Conservation (phyloP, 345 rosid genomes). For the Theobroma cacao region DNA sequence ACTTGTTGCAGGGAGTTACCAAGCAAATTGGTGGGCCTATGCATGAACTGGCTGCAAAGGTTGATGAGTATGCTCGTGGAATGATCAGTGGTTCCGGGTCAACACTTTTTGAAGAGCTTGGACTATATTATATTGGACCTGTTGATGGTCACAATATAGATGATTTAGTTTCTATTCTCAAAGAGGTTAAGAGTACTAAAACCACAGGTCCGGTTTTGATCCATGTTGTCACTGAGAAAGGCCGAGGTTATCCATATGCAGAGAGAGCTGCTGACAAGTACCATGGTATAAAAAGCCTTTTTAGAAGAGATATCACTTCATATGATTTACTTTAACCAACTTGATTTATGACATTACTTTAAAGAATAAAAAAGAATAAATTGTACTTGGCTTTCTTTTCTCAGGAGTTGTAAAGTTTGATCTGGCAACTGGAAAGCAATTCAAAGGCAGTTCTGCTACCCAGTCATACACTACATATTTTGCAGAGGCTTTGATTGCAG, state of each 20-base stretch:
- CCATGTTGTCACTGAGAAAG: slow-evolving; percentile 98
- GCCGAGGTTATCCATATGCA: slow-evolving; percentile 97
- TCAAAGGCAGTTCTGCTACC: slow-evolving; percentile 59
- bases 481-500: slow-evolving; percentile 91
- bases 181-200: slow-evolving; percentile 90
- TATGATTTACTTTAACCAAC: neutral
- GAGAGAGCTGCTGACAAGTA: slow-evolving; percentile 96
- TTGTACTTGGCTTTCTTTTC: slow-evolving; percentile 14
- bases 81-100: slow-evolving; percentile 98
- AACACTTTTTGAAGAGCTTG: slow-evolving; percentile 93
- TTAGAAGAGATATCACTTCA: neutral
- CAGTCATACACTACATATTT: slow-evolving; percentile 87
- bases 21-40: slow-evolving; percentile 89
- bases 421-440: slow-evolving; percentile 95
- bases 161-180: slow-evolving; percentile 77
- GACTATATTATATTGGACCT: slow-evolving; percentile 95
- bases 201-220: slow-evolving; percentile 91
- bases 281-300: slow-evolving; percentile 49
- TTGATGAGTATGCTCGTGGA: slow-evolving; percentile 96
- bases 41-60: slow-evolving; percentile 95
- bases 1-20: slow-evolving; percentile 70
- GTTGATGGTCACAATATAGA: slow-evolving; percentile 95
- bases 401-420: slow-evolving; percentile 90
- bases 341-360: neutral
- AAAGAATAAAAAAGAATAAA: neutral